A percentile compares a stretch with the other conserved stretches of the same genome.
These are phyloP conservation scores for Tremellales sp. DNA, from an alignment of 1,284 basidiomycete genomes.

Conservation along the genomic window DNA sequence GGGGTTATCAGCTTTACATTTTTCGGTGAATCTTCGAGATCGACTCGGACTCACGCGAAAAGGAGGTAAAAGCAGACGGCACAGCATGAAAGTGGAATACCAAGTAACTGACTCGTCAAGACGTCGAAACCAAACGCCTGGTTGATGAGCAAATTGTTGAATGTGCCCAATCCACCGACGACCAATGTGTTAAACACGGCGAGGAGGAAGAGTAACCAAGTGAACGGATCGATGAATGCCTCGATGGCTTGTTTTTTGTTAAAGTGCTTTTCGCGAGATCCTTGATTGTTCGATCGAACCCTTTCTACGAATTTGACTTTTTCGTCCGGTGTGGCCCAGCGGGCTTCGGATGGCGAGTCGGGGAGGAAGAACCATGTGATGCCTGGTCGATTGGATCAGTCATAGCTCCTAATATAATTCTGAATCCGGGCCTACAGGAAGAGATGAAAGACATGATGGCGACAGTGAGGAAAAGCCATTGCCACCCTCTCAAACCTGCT, in stretches of 20 bases:
- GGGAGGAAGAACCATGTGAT: constrained; percentile 26
- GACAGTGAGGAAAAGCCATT: constrained; percentile 27
- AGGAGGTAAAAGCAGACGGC: constrained; percentile 12
- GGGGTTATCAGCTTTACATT: background rate
- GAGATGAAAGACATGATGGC: constrained; percentile 18
- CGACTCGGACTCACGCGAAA: constrained; percentile 3
- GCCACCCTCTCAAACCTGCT: constrained; percentile 24
- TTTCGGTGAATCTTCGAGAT: constrained; percentile 7
- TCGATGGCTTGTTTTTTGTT: constrained; percentile 26
- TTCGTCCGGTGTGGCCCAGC: constrained; percentile 27
- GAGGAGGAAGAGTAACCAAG: constrained; percentile 26
- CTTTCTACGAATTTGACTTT: constrained; percentile 32
- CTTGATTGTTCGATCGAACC: constrained; percentile 36
- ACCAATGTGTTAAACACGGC: constrained; percentile 26
- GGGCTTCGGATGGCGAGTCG: constrained; percentile 27
- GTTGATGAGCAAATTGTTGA: constrained; percentile 22
- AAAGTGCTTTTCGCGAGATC: constrained; percentile 29
- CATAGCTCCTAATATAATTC: background rate
- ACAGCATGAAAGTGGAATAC: constrained; percentile 19
- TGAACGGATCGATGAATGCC: constrained; percentile 26
- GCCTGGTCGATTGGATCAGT: constrained; percentile 5
- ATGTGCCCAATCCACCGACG: constrained; percentile 32
- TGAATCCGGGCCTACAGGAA: constrained; percentile 11
- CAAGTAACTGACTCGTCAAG: constrained; percentile 15
- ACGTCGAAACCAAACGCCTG: constrained; percentile 20